A percentile compares a stretch with the other conserved stretches of the same genome.
These are phyloP conservation scores for Talaromyces sp. DNA, from an alignment of 2,329 filamentous ascomycete genomes.

Conservation along the genomic window DNA sequence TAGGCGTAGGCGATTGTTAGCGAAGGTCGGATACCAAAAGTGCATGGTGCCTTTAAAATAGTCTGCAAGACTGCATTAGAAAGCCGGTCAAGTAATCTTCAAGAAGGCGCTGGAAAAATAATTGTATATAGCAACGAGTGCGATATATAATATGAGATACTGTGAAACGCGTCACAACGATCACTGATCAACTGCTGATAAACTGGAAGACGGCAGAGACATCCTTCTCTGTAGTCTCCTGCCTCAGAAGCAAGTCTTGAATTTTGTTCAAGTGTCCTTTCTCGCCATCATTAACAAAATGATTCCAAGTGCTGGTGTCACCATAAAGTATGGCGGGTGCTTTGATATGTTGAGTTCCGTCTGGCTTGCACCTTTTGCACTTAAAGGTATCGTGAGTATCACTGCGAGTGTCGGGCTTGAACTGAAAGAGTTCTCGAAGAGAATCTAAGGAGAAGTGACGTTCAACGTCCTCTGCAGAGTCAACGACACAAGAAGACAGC, in stretches of 20 bases:
- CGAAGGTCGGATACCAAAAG: too few species aligned
- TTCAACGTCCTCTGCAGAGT: conserved; percentile 94
- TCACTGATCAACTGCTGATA: conserved; percentile 69
- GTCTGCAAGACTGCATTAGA: too few species aligned
- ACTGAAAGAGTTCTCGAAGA: conserved; percentile 89
- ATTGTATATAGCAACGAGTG: not conserved
- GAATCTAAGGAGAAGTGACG: conserved; percentile 92
- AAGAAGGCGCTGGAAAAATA: not conserved
- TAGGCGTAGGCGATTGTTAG: too few species aligned
- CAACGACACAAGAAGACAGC: conserved; percentile 90
- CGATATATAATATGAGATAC: not conserved
- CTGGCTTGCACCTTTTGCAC: conserved; percentile 87
- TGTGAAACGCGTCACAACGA: not conserved
- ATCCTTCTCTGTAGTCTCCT: conserved; percentile 72
- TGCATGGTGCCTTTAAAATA: too few species aligned
- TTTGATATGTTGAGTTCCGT: conserved; percentile 83
- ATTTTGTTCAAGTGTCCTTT: conserved; percentile 68
- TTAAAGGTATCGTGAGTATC: conserved; percentile 99
- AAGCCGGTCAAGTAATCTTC: not conserved
- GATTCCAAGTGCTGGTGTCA: conserved; percentile 99
- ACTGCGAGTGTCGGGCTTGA: conserved; percentile 74
- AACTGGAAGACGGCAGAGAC: conserved; percentile 98
- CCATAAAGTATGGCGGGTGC: conserved; percentile 94
- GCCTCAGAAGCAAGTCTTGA: conserved; percentile 83
- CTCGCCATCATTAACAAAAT: conserved; percentile 76